These are phyloP conservation scores for Apiosordaria backusii DNA, from an alignment of 495 filamentous ascomycete species.

Conservation along the genomic window DNA sequence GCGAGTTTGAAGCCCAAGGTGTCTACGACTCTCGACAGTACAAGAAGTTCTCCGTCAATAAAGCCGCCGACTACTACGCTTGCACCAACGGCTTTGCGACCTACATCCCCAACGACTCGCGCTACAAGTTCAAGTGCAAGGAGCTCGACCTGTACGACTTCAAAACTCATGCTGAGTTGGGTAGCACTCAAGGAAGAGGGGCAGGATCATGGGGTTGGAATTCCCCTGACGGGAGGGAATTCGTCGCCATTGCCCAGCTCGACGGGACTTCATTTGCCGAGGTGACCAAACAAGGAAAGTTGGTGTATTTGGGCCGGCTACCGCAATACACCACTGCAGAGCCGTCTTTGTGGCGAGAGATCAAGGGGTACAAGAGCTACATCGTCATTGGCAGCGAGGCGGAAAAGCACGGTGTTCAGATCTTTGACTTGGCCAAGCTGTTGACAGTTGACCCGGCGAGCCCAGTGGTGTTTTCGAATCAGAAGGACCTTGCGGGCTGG, in stretches of 20 bases:
- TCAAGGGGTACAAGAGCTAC: constrained; percentile 44
- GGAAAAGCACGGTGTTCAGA: constrained; percentile 44
- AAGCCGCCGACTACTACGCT: constrained; percentile 26
- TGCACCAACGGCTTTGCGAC: constrained; percentile 48
- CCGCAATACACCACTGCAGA: constrained; percentile 44
- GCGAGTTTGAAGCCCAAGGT: constrained; percentile 32
- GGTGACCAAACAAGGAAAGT: constrained; percentile 45
- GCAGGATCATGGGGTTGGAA: constrained; percentile 55
- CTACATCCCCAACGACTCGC: constrained; percentile 40
- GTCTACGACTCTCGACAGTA: constrained; percentile 39
- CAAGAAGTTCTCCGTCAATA: constrained; percentile 27
- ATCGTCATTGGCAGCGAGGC: constrained; percentile 50
- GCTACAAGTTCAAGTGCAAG: constrained; percentile 50
- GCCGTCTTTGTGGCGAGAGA: constrained; percentile 49
- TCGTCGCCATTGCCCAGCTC: constrained; percentile 54
- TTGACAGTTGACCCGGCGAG: constrained; percentile 18
- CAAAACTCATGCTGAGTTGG: constrained; percentile 47
- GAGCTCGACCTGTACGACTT: constrained; percentile 56
- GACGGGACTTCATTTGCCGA: constrained; percentile 58
- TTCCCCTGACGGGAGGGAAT: constrained; percentile 50
- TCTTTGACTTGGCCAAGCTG: constrained; percentile 50
- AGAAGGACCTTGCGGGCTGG: constrained; percentile 36
- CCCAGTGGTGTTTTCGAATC: constrained; percentile 31
- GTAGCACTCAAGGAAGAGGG: constrained; percentile 40
- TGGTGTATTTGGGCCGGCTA: constrained; percentile 54